phyloP scores from a whole-genome alignment of 306 rosid genomes.

The Quercus wislizeni region DNA sequence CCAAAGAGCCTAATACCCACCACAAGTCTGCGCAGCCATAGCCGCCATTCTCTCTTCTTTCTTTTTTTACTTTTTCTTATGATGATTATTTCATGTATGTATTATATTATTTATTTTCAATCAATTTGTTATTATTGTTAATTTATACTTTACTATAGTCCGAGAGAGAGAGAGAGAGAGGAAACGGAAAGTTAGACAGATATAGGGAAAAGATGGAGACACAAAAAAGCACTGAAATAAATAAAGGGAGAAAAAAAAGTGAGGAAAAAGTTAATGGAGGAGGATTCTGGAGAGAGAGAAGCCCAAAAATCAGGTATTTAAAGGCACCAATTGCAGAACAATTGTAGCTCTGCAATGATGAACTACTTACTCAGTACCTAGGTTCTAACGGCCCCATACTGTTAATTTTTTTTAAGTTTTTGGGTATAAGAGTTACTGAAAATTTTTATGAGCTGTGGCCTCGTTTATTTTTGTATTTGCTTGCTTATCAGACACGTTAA shows the following conservation, averaged over 20 bases:
- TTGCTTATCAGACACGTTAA: constrained; percentile 49
- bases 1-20: not conserved
- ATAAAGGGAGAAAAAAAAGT: not conserved
- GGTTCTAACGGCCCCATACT: constrained; percentile 4
- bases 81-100: not conserved
- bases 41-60: constrained; percentile 61
- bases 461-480: not conserved
- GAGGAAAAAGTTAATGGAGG: not conserved
- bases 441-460: not conserved
- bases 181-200: not conserved
- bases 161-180: not conserved
- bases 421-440: not conserved
- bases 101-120: not conserved
- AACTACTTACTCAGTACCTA: constrained; percentile 23
- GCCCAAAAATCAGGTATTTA: constrained; percentile 34
- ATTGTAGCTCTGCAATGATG: constrained; percentile 26
- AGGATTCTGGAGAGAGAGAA: constrained; percentile 28
- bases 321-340: constrained; percentile 12
- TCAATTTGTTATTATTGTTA: not conserved
- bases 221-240: constrained; percentile 4
- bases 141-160: not conserved
- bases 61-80: not conserved
- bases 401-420: not conserved
- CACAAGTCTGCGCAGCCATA: constrained; percentile 65
- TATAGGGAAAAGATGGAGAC: constrained; percentile 22